Percentiles rank a stretch among this genome's conserved stretches.
These are phyloP conservation scores for Fusarium succisae DNA, from an alignment of 2,329 filamentous ascomycete genomes.

Conservation along the genomic window DNA sequence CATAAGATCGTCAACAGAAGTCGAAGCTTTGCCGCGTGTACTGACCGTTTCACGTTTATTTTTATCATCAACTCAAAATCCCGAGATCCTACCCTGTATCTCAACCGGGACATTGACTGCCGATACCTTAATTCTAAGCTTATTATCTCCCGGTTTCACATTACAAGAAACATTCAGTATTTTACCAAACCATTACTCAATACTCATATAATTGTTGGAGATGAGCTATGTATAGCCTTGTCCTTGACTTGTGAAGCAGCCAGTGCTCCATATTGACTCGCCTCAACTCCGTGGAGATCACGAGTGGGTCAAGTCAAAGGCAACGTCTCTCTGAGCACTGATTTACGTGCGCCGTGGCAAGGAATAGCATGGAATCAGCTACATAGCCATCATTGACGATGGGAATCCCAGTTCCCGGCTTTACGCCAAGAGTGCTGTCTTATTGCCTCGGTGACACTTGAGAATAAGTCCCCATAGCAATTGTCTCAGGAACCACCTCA, in stretches of 20 bases:
- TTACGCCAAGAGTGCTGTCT: background rate
- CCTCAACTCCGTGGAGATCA: constrained; percentile 2
- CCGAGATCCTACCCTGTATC: background rate
- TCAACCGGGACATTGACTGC: background rate
- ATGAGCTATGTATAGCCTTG: background rate
- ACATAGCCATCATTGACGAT: background rate
- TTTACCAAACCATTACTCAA: background rate
- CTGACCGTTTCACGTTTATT: constrained; percentile 13
- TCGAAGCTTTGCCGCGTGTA: background rate
- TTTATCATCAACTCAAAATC: background rate
- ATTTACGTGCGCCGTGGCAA: background rate
- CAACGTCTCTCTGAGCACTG: background rate
- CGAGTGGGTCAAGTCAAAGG: background rate
- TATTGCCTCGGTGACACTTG: background rate
- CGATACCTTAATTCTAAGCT: background rate
- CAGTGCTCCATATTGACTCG: background rate
- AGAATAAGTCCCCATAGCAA: background rate
- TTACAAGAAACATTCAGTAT: background rate
- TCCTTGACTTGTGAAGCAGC: background rate
- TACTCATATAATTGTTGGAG: background rate
- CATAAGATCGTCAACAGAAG: background rate
- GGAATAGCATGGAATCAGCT: background rate
- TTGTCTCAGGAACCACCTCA: background rate
- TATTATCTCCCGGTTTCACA: background rate
- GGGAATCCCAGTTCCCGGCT: background rate